A percentile compares a stretch with the other conserved stretches of the same genome.
Conservation (phyloP, 148 eudicot genomes). For the Hydrangea macrophylla region DNA sequence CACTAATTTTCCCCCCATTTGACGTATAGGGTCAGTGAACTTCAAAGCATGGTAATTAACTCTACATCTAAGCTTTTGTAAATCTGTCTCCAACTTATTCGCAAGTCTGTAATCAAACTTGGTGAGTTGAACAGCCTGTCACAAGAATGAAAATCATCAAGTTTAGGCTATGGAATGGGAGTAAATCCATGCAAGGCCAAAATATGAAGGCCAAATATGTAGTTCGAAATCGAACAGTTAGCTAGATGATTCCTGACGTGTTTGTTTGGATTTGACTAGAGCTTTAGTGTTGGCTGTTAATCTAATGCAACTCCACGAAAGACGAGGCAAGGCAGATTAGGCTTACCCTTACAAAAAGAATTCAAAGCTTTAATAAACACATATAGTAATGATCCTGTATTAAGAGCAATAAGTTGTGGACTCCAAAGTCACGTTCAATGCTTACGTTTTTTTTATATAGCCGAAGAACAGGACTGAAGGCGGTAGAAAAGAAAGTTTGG, state of each 20-base stretch:
- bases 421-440: too few relatives aligned
- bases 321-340: too few relatives aligned
- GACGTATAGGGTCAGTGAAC: constrained; percentile 66
- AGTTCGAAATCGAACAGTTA: too few relatives aligned
- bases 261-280: neutral
- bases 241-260: neutral
- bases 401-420: too few relatives aligned
- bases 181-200: constrained; percentile 4
- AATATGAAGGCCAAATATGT: neutral
- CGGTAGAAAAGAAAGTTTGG: too few relatives aligned
- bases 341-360: too few relatives aligned
- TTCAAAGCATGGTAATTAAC: constrained; percentile 87
- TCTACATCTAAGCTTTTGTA: constrained; percentile 95
- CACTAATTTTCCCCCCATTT: constrained; percentile 74
- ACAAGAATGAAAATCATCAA: constrained; percentile 24
- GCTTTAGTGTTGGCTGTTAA: neutral
- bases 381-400: too few relatives aligned
- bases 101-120: constrained; percentile 96
- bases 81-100: constrained; percentile 74
- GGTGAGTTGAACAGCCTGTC: constrained; percentile 90
- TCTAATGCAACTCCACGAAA: neutral
- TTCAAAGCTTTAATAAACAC: too few relatives aligned
- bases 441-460: too few relatives aligned
- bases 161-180: constrained; percentile 10
- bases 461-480: too few relatives aligned